Evolutionary conservation across 1,284 basidiomycete genomes (phyloP).

Genomic region (Sporisorium scitamineum): DNA sequence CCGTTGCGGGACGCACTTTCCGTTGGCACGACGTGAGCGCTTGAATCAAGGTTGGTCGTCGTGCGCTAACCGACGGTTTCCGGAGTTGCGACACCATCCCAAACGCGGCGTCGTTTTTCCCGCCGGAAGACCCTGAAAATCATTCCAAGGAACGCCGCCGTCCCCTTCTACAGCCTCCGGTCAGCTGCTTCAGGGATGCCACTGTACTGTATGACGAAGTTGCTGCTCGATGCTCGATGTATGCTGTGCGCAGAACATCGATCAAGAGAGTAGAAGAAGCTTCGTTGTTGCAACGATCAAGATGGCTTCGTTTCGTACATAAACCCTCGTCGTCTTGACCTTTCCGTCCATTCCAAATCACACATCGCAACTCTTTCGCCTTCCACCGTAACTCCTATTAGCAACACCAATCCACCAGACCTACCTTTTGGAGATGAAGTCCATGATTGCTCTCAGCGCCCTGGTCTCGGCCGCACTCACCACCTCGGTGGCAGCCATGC

Average conservation of each 20-base stretch:
- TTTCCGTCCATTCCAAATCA: not conserved
- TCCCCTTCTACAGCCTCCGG: not conserved
- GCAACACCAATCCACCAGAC: too few relatives aligned
- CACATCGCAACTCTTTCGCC: not conserved
- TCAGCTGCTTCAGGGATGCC: not conserved
- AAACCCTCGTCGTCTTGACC: not conserved
- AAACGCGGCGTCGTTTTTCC: constrained; percentile 1
- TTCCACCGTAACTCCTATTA: not conserved
- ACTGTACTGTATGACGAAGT: not conserved
- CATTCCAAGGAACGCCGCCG: constrained; percentile 11
- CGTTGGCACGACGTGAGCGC: constrained; percentile 31
- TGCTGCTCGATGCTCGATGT: not conserved
- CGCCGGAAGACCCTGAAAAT: constrained; percentile 2
- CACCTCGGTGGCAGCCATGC: constrained; percentile 10
- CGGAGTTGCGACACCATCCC: constrained; percentile 2
- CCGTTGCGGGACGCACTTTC: constrained; percentile 10
- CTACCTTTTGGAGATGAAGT: too few relatives aligned
- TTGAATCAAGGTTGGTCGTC: too few relatives aligned
- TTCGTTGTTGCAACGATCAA: too few relatives aligned
- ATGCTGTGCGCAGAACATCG: not conserved
- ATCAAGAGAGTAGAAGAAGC: too few relatives aligned
- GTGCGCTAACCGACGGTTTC: constrained; percentile 29
- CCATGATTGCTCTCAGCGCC: constrained; percentile 11
- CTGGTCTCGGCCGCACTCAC: constrained; percentile 16
- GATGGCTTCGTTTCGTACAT: not conserved